Percentiles rank a stretch among this genome's conserved stretches.
Conservation (phyloP, 148 eudicot species). For the Nepenthes gracilis region DNA sequence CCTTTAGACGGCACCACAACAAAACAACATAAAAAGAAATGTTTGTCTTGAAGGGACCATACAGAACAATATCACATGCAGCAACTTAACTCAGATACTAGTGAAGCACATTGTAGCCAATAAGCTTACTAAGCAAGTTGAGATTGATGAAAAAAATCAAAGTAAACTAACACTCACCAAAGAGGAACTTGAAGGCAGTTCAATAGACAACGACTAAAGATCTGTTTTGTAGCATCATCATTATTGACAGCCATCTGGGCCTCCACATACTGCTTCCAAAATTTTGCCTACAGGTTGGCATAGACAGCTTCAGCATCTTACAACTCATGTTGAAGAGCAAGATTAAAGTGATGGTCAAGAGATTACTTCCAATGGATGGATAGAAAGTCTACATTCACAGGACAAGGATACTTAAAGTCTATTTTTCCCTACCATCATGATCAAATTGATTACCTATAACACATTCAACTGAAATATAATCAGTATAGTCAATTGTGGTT, state of each 20-base stretch:
- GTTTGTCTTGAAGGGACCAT: not conserved
- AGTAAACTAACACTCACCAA: conserved; percentile 34
- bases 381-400: too few relatives aligned
- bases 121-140: not conserved
- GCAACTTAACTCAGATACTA: too few relatives aligned
- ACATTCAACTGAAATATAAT: too few relatives aligned
- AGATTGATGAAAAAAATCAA: not conserved
- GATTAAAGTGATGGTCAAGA: too few relatives aligned
- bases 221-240: conserved; percentile 85
- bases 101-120: not conserved
- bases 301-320: not conserved
- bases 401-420: too few relatives aligned
- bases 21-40: not conserved
- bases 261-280: conserved; percentile 99
- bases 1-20: not conserved
- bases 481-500: too few relatives aligned
- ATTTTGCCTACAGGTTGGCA: conserved; percentile 49
- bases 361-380: too few relatives aligned
- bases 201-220: conserved; percentile 88
- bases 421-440: too few relatives aligned
- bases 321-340: too few relatives aligned
- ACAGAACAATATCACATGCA: too few relatives aligned
- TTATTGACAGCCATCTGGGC: conserved; percentile 86
- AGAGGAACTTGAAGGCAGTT: conserved; percentile 86
- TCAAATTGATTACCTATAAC: too few relatives aligned